These are phyloP conservation scores for Hammondia hammondi DNA, from an alignment of 169 alveolate genomes.

Conservation along the genomic window DNA sequence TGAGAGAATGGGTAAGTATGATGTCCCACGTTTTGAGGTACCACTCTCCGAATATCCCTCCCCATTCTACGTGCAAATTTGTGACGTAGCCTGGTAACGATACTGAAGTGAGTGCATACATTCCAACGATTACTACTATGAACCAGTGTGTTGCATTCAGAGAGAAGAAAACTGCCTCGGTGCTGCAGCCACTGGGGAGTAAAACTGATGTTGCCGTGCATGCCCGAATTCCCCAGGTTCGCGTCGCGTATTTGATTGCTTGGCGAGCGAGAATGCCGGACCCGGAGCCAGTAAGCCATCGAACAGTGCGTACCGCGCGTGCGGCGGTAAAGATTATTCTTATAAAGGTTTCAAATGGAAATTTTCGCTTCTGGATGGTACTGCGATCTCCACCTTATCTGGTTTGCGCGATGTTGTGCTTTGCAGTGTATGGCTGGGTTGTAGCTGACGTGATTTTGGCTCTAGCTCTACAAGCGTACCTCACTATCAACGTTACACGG, in stretches of 20 bases:
- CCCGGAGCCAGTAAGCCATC: constrained; percentile 3
- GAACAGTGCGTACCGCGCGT: neutral
- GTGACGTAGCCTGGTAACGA: no score
- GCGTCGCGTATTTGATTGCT: neutral
- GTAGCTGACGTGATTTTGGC: constrained; percentile 18
- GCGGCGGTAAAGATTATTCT: neutral
- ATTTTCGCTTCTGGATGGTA: neutral
- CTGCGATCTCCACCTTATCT: neutral
- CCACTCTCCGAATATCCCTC: no score
- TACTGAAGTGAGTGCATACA: no score
- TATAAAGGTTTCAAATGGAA: neutral
- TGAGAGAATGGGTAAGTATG: no score
- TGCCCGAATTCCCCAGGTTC: neutral
- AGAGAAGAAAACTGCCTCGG: no score
- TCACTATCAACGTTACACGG: constrained; percentile 1
- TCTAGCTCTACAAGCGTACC: neutral
- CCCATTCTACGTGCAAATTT: no score
- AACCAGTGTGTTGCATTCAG: no score
- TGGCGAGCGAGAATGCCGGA: constrained; percentile 12
- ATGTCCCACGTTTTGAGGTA: no score
- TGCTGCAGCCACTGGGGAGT: no score
- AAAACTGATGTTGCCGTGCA: neutral
- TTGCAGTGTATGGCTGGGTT: constrained; percentile 41
- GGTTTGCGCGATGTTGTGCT: neutral
- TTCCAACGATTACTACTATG: no score